Evolutionary conservation across 345 rosid species (phyloP), one percentile per base, ranked within the genome.

Genomic region (Trapa bicornis): DNA sequence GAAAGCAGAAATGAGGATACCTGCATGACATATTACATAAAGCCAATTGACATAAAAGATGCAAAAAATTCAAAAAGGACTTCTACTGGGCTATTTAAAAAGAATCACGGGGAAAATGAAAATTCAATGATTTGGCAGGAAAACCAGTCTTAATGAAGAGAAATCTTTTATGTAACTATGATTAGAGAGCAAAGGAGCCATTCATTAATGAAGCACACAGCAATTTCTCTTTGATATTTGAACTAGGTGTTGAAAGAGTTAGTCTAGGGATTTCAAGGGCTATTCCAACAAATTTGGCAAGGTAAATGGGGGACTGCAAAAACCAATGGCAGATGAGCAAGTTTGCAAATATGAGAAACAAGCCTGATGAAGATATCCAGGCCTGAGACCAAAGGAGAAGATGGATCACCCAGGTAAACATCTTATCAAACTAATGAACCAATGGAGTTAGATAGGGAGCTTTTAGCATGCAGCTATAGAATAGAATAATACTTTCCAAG

Each of bases 261-360:
- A 4, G 43, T 41, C 6, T 41, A 41, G 43, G 43, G 43, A 41
- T 41, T 41, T 41, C 43, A 41, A 41, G 43, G 7, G 4, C 7
- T 9, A 9, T 47, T 47, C 15, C 52, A 47, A 2, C 52, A 29
- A 53, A 53, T 53, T 15, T 53, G 57, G 32, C 57, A 53, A 29
- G n/a, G 17, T 5, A 53, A 47, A 41, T 41, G 43, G 6, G 4
- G 43, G 7, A 41, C 12, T 47, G 4, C 16, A 15, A 17, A 53
- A 53, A 15, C 57, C 17, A 53, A 53, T 22, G 17, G 57, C 22
- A 53, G 36, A 42, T 35, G 60, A 9, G 37, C 39, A 41, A 48
- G 68, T 22, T 66, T 7, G 53, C 32, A 22, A n/a, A 66, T 48
- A n/a, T 52, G 58, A 66, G 68, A 66, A 38, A 58, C 17, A 53